A percentile compares a stretch with the other conserved stretches of the same genome.
These are phyloP conservation scores for Amphirosellinia nigrospora DNA, from an alignment of 495 filamentous ascomycete species.

Conservation along the genomic window DNA sequence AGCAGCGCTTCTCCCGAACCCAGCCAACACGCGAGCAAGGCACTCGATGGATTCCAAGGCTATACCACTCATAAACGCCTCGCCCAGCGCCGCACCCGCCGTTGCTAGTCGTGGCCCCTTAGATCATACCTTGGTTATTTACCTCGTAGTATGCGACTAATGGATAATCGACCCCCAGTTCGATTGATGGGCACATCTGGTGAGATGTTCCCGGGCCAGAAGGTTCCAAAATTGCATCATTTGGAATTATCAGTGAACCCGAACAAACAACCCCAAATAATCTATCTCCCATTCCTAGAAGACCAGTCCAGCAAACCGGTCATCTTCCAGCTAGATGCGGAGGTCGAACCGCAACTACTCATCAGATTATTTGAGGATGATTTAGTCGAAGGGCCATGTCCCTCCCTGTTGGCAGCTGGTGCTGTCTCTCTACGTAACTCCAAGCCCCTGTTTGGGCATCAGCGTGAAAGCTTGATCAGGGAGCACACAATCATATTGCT, in stretches of 20 bases:
- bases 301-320: conserved; percentile 40
- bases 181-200: not conserved
- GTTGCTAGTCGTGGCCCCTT: not conserved
- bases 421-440: conserved; percentile 29
- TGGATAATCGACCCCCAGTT: not conserved
- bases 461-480: conserved; percentile 42
- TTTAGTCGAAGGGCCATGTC: not conserved
- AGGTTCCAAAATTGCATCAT: not conserved
- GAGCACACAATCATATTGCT: conserved; percentile 41
- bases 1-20: conserved; percentile 27
- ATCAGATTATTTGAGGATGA: conserved; percentile 1
- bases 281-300: conserved; percentile 37
- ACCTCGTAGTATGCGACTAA: conserved; percentile 9
- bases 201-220: not conserved
- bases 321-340: conserved; percentile 30
- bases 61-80: not conserved
- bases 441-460: conserved; percentile 26
- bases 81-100: not conserved
- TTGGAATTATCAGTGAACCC: conserved; percentile 33
- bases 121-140: not conserved
- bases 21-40: not conserved
- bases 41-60: not conserved
- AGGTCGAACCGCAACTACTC: conserved; percentile 30
- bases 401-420: not conserved
- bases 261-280: conserved; percentile 16